Evolutionary conservation across 768 basidiomycete genomes (phyloP).

Genomic region (Hortiboletus campestris): DNA sequence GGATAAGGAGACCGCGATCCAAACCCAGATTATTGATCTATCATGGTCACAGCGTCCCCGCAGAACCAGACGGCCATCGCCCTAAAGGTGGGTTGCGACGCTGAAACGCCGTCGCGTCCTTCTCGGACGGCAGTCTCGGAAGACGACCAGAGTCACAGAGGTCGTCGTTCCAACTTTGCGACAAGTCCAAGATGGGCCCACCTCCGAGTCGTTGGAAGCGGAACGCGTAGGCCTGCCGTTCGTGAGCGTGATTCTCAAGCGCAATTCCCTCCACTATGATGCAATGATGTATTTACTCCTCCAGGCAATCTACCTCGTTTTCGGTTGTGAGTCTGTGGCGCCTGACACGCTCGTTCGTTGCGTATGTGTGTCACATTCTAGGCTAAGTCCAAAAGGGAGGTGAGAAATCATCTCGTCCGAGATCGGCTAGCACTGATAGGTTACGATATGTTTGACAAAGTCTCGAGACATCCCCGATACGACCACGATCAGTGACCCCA

Average conservation of each 20-base stretch:
- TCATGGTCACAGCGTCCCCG: background rate
- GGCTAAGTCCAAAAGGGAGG: constrained; percentile 9
- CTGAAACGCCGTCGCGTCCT: constrained; percentile 7
- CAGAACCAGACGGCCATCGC: constrained; percentile 5
- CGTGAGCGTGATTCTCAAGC: constrained; percentile 2
- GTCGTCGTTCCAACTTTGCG: constrained; percentile 9
- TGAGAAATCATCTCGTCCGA: constrained; percentile 7
- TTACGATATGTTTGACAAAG: constrained; percentile 4
- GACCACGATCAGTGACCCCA: constrained; percentile 4
- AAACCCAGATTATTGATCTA: background rate
- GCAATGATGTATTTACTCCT: background rate
- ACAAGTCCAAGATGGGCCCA: background rate
- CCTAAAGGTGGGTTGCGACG: background rate
- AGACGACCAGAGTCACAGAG: background rate
- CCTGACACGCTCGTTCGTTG: background rate
- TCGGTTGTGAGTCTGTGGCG: too few relatives aligned
- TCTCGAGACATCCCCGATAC: constrained; percentile 3
- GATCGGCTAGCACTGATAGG: constrained; percentile 4
- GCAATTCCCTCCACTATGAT: background rate
- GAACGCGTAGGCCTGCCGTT: background rate
- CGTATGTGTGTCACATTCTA: background rate
- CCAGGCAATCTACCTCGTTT: background rate
- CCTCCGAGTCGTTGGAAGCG: background rate
- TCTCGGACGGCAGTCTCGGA: constrained; percentile 2
- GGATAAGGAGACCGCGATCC: background rate